Base-by-base conservation (phyloP, 768 basidiomycete genomes). In the Royoungia palumana region DNA sequence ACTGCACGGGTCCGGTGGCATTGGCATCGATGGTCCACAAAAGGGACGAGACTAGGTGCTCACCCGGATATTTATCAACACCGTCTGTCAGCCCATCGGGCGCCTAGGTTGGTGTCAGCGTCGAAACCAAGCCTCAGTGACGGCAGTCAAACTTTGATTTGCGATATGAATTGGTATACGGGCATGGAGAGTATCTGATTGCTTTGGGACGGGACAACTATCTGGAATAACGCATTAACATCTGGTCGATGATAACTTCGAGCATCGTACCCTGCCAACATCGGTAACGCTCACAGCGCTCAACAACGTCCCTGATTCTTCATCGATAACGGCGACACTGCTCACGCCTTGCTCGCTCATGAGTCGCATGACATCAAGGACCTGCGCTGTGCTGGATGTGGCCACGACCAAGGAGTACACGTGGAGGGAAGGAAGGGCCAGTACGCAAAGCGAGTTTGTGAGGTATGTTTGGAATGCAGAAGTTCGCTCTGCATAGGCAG, bases 281-380 rank as follows among this genome's bases (percentile, higher is more conserved):
- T 92, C 89, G 6, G 87, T 90, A 5, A 89, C 89, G 61, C 86
- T 89, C 32, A 90, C 82, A 3, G 87, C 85, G 50, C 89, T 87
- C 46, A 87, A 65, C 46, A 91, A 65, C 38, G 67, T 74, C 5
- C 85, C 81, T 3, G 64, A 73, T 25, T 80, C 81, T 41, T 84
- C 82, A 39, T 88, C 85, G 5, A 87, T 63, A 5, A 91, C 84
- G 14, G 89, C 89, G 38, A 90, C 74, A 57, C 85, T 89, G 61
- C 88, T 89, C 21, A 92, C 87, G 20, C 89, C 89, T 59, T 86
- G 79, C 51, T 89, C 87, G 57, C 87, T 89, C 89, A 92, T 90
- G 24, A 87, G 72, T 50, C 75, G 80, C 89, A 92, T 92, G 6
- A 88, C 88, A 62, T 89, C 85, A 42, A 90, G 70, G 21, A 90